Conservation (phyloP, 164 flowering plant species). For the Buxus sempervirens region DNA sequence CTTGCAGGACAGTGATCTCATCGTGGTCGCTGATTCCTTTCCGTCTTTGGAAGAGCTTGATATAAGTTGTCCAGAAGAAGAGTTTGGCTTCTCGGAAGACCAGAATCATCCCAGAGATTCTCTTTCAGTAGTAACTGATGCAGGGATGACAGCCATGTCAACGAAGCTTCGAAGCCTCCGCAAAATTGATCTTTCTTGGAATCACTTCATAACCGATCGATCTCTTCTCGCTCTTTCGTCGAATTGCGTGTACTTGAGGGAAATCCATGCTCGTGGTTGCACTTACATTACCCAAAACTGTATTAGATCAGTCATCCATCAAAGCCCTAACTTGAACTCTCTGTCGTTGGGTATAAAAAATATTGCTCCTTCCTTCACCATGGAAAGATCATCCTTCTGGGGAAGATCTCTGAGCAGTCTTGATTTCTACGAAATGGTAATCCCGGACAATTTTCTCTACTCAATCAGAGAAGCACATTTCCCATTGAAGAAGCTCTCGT, state of each 20-base stretch:
- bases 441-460: slow-evolving; percentile 47
- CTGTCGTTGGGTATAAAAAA: slow-evolving; percentile 23
- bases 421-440: slow-evolving; percentile 30
- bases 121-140: slow-evolving; percentile 32
- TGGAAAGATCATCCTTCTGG: slow-evolving; percentile 13
- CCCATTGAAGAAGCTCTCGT: slow-evolving; percentile 34
- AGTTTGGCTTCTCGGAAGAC: neutral
- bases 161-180: slow-evolving; percentile 28
- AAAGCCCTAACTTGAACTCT: slow-evolving; percentile 28
- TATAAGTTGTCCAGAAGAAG: slow-evolving; percentile 38
- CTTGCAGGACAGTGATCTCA: slow-evolving; percentile 33
- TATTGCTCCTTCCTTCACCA: slow-evolving; percentile 1
- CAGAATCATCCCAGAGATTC: neutral
- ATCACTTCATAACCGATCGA: slow-evolving; percentile 38
- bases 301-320: slow-evolving; percentile 21
- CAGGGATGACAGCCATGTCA: slow-evolving; percentile 32
- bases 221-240: slow-evolving; percentile 29
- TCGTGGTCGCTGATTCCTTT: slow-evolving; percentile 28
- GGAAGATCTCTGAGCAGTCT: slow-evolving; percentile 27
- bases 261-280: slow-evolving; percentile 34
- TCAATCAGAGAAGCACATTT: slow-evolving; percentile 31
- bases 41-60: slow-evolving; percentile 51
- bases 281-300: slow-evolving; percentile 33
- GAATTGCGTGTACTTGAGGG: slow-evolving; percentile 34
- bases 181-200: slow-evolving; percentile 51